Evolutionary conservation across 306 rosid genomes (phyloP).

Genomic region (Medicago ruthenica): DNA sequence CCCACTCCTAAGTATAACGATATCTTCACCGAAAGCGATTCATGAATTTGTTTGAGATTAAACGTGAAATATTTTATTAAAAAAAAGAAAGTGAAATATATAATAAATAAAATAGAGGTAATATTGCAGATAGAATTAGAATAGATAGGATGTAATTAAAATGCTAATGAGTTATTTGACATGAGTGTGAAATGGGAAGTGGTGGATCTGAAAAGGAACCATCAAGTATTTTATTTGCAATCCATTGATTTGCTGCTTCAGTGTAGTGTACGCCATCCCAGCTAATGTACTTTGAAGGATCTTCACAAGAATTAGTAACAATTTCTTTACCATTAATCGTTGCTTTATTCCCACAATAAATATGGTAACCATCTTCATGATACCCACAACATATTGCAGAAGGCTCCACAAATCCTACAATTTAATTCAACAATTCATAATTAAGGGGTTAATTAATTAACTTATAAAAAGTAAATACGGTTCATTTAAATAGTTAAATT

Average conservation of each 20-base stretch:
- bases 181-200: conserved; percentile 55
- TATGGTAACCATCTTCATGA: conserved; percentile 55
- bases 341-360: conserved; percentile 66
- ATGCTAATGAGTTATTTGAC: conserved; percentile 40
- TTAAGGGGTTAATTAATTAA: not conserved
- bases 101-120: too few relatives aligned
- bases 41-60: too few relatives aligned
- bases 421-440: not conserved
- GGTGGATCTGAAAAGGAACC: conserved; percentile 77
- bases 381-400: conserved; percentile 73
- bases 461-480: too few relatives aligned
- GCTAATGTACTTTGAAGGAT: conserved; percentile 74
- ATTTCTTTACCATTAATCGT: conserved; percentile 58
- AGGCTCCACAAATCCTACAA: conserved; percentile 68
- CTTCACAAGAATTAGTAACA: conserved; percentile 64
- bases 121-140: too few relatives aligned
- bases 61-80: too few relatives aligned
- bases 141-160: not conserved
- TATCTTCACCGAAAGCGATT: too few relatives aligned
- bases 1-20: too few relatives aligned
- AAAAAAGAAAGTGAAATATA: too few relatives aligned
- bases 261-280: conserved; percentile 96
- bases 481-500: too few relatives aligned
- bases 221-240: conserved; percentile 54
- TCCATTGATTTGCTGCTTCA: conserved; percentile 81